These are phyloP conservation scores for Flaveria robusta DNA, from an alignment of 129 eudicot species.

Conservation along the genomic window DNA sequence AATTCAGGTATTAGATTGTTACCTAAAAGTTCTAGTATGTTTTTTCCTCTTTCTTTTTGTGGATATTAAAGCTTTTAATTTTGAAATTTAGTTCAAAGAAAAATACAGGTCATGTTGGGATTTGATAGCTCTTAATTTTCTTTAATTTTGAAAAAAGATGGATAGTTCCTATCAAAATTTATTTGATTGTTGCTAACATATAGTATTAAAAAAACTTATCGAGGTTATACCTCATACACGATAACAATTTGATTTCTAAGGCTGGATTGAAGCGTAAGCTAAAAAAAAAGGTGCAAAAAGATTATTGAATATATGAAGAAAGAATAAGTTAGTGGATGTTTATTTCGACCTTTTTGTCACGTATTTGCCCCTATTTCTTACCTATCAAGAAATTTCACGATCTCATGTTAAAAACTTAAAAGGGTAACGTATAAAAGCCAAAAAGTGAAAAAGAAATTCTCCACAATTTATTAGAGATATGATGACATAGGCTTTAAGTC, in stretches of 20 bases:
- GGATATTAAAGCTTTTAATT: not conserved
- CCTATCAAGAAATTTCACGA: constrained; percentile 9
- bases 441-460: not conserved
- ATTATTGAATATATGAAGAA: not conserved
- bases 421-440: not conserved
- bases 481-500: not conserved
- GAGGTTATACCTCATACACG: not conserved
- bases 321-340: not conserved
- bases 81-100: not conserved
- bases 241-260: not conserved
- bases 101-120: not conserved
- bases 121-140: not conserved
- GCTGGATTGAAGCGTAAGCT: not conserved
- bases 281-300: not conserved
- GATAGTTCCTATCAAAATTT: not conserved
- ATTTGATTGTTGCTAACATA: not conserved
- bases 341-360: constrained; percentile 6
- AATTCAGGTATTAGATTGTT: not conserved
- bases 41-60: too few species aligned
- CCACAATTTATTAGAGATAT: not conserved
- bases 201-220: not conserved
- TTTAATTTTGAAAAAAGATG: not conserved
- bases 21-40: not conserved
- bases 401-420: constrained; percentile 5
- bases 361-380: constrained; percentile 12